Conservation (phyloP, 352 stramenopile species). For the Globisporangium parvum region DNA sequence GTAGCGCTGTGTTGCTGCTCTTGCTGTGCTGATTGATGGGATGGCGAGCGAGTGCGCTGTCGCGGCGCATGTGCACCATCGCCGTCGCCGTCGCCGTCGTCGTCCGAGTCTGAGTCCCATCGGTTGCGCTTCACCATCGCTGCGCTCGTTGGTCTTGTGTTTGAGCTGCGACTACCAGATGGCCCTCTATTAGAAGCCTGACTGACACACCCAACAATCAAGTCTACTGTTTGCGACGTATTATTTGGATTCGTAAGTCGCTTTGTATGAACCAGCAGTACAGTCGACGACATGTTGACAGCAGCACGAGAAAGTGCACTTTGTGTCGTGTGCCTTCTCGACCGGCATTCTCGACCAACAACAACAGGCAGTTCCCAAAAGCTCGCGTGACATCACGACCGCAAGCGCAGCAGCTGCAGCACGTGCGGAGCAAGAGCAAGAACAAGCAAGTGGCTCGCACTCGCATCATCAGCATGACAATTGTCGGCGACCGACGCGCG, state of each 20-base stretch:
- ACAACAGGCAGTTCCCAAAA: no score
- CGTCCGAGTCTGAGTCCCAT: conserved; percentile 58
- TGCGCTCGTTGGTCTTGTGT: neutral
- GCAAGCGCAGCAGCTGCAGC: no score
- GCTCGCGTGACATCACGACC: no score
- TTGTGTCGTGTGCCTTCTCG: no score
- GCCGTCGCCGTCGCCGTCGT: conserved; percentile 15
- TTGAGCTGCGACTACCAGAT: neutral
- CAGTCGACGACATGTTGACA: conserved; percentile 1
- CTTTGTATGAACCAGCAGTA: conserved; percentile 8
- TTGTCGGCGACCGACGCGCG: neutral
- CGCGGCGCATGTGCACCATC: conserved; percentile 1
- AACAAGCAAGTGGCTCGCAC: neutral
- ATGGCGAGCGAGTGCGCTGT: neutral
- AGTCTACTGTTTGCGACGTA: conserved; percentile 5
- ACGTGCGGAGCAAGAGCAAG: neutral
- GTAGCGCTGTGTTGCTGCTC: neutral
- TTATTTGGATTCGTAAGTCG: neutral
- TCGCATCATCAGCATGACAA: neutral
- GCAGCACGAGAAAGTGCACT: neutral
- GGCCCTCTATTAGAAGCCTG: neutral
- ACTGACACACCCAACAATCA: conserved; percentile 1
- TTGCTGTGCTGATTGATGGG: conserved; percentile 9
- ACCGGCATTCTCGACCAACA: no score
- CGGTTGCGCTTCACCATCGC: conserved; percentile 52